Evolutionary conservation across 345 rosid genomes (phyloP), one percentile per base, ranked within the genome.

Genomic region (Brassica rapa): DNA sequence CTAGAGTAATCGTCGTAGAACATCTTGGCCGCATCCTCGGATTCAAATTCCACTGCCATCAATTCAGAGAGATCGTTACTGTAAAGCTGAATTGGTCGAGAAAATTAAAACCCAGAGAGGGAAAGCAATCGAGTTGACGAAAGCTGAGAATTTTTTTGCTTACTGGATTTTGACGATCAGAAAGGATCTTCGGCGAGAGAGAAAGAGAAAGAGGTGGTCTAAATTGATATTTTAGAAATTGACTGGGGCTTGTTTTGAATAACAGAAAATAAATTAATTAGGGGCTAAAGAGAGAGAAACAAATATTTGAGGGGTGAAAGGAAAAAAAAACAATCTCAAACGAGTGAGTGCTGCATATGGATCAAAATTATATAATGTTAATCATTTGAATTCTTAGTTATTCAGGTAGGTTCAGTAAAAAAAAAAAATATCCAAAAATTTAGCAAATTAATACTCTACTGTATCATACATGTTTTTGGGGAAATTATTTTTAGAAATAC

Each of bases 1-100:
- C 94, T 87, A 3, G 98, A 90, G 87, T 93, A 93, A 46, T 89
- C 91, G 60, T 90, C 98, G 39, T 93, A 91, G 70, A 90, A 91
- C 57, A 91, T 67, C 84, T 91, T 93, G 16, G 97, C 96, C 8
- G 93, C 94, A 19, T 90, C 97, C 84, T 93, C 97, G 0, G 97
- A 89, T 12, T 90, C 96, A 81, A 91, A 91, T 46, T 46, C 55
- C 55, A 46, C 55, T 46, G 55, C 55, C 56, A 51, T 51, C 21
- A 4, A 65, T 23, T 70, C 6, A 30, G 30, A 27, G 30, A 27
- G 30, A 37, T 62, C 19, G 43, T 12, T 60, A 62, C 27, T n/a
- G 9, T n/a, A 9, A n/a, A 59, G 24, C 30, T 8, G 25, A 62
- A 27, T 62, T 15, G 29, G 35, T 15, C 32, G 8, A 37, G 30